phyloP scores from a whole-genome alignment of 352 stramenopile genomes.

The Pythium chondricola region DNA sequence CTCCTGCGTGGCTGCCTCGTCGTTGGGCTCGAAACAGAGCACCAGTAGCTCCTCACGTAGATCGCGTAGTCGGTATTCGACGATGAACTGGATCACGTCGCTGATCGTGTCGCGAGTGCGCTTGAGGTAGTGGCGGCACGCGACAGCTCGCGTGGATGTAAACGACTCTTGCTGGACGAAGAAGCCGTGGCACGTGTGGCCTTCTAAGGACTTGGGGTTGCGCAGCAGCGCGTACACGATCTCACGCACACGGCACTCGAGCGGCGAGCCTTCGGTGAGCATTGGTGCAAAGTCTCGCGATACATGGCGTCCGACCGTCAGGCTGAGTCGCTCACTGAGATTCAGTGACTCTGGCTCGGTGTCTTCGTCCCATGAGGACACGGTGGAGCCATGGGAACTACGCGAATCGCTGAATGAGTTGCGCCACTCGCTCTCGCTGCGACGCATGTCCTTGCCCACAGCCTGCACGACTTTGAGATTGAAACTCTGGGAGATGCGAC shows the following conservation, averaged over 20 bases:
- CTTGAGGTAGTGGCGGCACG: conserved; percentile 23
- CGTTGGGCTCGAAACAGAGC: background rate
- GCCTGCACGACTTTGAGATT: conserved; percentile 19
- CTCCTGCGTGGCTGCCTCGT: conserved; percentile 1
- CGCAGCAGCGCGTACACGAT: conserved; percentile 17
- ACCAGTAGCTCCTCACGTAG: conserved; percentile 4
- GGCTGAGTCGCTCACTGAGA: conserved; percentile 13
- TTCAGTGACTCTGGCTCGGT: conserved; percentile 7
- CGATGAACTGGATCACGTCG: conserved; percentile 30
- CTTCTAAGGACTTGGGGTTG: conserved; percentile 21
- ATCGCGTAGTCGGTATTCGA: conserved; percentile 21
- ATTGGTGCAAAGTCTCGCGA: conserved; percentile 19
- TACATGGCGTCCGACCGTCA: conserved; percentile 8
- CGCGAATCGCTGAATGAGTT: conserved; percentile 4
- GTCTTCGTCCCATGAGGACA: background rate
- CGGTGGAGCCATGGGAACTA: background rate
- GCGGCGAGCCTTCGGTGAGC: conserved; percentile 15
- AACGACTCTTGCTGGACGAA: conserved; percentile 14
- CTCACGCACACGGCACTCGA: conserved; percentile 16
- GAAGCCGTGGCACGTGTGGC: conserved; percentile 20
- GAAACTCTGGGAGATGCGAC: conserved; percentile 17
- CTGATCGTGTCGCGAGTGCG: conserved; percentile 27
- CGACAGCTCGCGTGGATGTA: conserved; percentile 1
- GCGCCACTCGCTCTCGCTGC: conserved; percentile 12
- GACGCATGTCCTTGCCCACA: conserved; percentile 14